A percentile compares a stretch with the other conserved stretches of the same genome.
Conservation (phyloP, 176 grass and related monocot genomes). For the Tillandsia fasciculata region DNA sequence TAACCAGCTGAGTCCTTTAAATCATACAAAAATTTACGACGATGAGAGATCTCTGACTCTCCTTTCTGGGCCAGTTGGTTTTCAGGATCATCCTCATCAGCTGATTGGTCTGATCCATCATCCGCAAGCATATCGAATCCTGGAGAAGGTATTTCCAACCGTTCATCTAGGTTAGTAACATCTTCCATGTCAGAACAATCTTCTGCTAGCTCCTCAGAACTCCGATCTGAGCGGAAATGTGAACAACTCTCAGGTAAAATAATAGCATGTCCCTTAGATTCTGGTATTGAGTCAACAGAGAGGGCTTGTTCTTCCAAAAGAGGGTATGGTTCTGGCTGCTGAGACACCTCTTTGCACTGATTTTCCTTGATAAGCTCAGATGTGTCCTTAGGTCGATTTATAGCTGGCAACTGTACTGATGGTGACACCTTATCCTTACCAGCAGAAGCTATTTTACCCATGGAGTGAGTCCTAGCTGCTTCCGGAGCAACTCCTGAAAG, state of each 20-base stretch:
- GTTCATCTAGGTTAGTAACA: constrained; percentile 16
- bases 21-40: constrained; percentile 5
- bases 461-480: constrained; percentile 10
- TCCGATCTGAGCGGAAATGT: constrained; percentile 7
- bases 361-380: background rate
- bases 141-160: constrained; percentile 27
- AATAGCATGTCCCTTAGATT: background rate
- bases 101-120: constrained; percentile 1
- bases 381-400: constrained; percentile 16
- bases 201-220: constrained; percentile 24
- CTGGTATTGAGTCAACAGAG: background rate
- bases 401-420: background rate
- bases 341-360: background rate
- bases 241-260: constrained; percentile 9
- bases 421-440: constrained; percentile 17
- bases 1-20: constrained; percentile 11
- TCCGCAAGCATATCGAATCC: constrained; percentile 50
- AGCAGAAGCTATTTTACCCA: constrained; percentile 14
- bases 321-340: background rate
- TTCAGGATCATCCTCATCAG: constrained; percentile 15
- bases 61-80: constrained; percentile 21
- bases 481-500: constrained; percentile 15
- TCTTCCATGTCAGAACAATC: constrained; percentile 23
- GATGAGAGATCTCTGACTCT: constrained; percentile 8
- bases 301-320: background rate